Percentiles rank a stretch among this genome's conserved stretches.
Conservation (phyloP, 73 alveolate genomes). For the Stentor coeruleus region DNA sequence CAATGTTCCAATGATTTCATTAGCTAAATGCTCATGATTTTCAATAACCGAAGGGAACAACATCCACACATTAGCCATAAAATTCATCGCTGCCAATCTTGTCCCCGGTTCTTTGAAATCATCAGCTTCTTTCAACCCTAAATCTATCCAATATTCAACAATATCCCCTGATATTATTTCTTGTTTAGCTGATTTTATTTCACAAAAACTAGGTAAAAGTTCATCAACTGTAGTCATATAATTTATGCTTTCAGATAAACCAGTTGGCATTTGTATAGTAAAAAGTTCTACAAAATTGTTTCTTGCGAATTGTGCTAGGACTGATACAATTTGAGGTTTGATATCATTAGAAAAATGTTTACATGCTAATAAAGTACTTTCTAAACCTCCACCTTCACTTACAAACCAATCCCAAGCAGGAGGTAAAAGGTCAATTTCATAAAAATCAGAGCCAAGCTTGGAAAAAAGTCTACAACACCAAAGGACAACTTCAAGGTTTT, state of each 20-base stretch:
- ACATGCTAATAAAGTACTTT: conserved; percentile 66
- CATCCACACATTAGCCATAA: conserved; percentile 69
- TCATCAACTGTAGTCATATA: conserved; percentile 38
- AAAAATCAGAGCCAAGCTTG: conserved; percentile 31
- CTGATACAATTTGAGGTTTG: conserved; percentile 43
- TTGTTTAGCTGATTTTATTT: conserved; percentile 33
- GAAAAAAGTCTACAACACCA: conserved; percentile 21
- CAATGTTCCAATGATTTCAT: conserved; percentile 42
- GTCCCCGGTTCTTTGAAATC: conserved; percentile 34
- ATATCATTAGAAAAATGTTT: conserved; percentile 72
- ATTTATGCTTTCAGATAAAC: conserved; percentile 35
- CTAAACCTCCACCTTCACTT: conserved; percentile 77
- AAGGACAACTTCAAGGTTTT: not conserved
- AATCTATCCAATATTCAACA: conserved; percentile 70
- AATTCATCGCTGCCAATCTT: conserved; percentile 68
- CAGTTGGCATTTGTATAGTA: conserved; percentile 42
- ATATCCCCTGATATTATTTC: conserved; percentile 58
- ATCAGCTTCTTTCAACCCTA: conserved; percentile 63
- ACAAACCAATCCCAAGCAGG: conserved; percentile 90
- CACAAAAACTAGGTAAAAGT: conserved; percentile 39
- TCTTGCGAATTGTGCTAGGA: conserved; percentile 43
- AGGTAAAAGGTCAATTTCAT: conserved; percentile 60
- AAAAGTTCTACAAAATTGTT: conserved; percentile 48
- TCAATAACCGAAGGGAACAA: conserved; percentile 51
- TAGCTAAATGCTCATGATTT: conserved; percentile 55